These are phyloP conservation scores for Trametes sanguinea DNA, from an alignment of 768 basidiomycete genomes.

Conservation along the genomic window DNA sequence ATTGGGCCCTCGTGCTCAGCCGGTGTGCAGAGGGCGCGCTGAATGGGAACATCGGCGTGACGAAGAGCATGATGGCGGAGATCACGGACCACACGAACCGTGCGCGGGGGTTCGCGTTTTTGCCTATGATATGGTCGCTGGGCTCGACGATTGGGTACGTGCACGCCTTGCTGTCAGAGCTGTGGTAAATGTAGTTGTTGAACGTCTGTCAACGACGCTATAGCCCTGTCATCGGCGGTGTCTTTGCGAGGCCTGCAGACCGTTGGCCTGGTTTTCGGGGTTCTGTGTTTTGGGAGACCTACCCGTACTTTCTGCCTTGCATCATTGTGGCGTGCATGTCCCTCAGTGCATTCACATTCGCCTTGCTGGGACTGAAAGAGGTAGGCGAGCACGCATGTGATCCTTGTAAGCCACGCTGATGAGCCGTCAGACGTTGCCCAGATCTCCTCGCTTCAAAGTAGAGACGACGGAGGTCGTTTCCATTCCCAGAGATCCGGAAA, in stretches of 20 bases:
- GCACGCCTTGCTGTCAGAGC: background rate
- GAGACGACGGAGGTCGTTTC: no score
- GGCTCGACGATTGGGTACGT: constrained; percentile 30
- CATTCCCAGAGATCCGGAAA: no score
- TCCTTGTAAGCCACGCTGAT: no score
- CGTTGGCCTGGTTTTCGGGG: constrained; percentile 53
- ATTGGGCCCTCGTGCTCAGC: constrained; percentile 27
- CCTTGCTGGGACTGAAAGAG: constrained; percentile 26
- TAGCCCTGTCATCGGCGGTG: constrained; percentile 62
- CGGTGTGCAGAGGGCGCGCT: constrained; percentile 31
- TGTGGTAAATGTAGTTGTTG: no score
- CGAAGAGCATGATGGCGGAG: constrained; percentile 47
- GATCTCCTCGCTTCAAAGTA: background rate
- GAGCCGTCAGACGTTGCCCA: constrained; percentile 14
- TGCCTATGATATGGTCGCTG: constrained; percentile 29
- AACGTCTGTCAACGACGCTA: constrained; percentile 2
- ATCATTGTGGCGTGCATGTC: constrained; percentile 27
- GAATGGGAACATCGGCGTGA: constrained; percentile 47
- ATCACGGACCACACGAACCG: constrained; percentile 33
- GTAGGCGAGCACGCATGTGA: constrained; percentile 15
- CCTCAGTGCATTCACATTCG: constrained; percentile 23
- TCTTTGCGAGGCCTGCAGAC: constrained; percentile 54
- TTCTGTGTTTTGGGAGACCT: constrained; percentile 47
- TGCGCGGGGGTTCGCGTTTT: constrained; percentile 29
- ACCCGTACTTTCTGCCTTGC: constrained; percentile 50